Conservation (phyloP, 805 yeast species). For the Candida schatavii region DNA sequence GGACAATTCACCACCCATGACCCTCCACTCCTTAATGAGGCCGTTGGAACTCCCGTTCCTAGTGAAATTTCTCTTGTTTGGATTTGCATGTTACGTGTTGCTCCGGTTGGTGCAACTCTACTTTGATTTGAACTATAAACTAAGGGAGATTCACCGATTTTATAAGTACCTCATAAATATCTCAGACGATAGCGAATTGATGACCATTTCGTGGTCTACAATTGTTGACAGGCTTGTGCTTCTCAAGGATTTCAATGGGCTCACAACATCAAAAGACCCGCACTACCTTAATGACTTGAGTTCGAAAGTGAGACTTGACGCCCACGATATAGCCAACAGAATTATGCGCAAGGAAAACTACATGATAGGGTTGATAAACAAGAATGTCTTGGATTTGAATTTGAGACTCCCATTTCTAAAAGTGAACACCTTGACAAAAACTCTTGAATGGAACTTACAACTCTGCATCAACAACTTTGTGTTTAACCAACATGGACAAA, state of each 20-base stretch:
- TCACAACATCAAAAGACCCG: slow-evolving; percentile 33
- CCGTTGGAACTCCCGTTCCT: slow-evolving; percentile 44
- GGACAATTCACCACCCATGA: slow-evolving; percentile 19
- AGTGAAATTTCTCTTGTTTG: slow-evolving; percentile 61
- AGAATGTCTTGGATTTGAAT: slow-evolving; percentile 65
- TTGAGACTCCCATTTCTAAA: slow-evolving; percentile 27
- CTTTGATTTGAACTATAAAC: slow-evolving; percentile 56
- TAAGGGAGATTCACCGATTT: slow-evolving; percentile 74
- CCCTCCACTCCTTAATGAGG: slow-evolving; percentile 33
- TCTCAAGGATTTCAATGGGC: slow-evolving; percentile 77
- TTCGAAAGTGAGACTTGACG: slow-evolving; percentile 74
- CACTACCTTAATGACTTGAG: slow-evolving; percentile 50
- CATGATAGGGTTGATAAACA: slow-evolving; percentile 84
- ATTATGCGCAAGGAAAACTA: slow-evolving; percentile 95
- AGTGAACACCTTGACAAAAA: slow-evolving; percentile 61
- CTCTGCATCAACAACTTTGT: slow-evolving; percentile 83
- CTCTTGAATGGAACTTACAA: slow-evolving; percentile 92
- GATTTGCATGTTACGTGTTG: slow-evolving; percentile 52
- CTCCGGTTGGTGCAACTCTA: slow-evolving; percentile 54
- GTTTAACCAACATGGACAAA: slow-evolving; percentile 80
- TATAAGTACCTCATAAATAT: slow-evolving; percentile 70
- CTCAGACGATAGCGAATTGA: slow-evolving; percentile 71
- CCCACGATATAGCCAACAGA: slow-evolving; percentile 92
- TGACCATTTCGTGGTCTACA: slow-evolving; percentile 90
- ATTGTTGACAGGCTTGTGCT: slow-evolving; percentile 74